Base-by-base conservation (phyloP, 78 protist species). In the Monocercomonoides exilis region DNA sequence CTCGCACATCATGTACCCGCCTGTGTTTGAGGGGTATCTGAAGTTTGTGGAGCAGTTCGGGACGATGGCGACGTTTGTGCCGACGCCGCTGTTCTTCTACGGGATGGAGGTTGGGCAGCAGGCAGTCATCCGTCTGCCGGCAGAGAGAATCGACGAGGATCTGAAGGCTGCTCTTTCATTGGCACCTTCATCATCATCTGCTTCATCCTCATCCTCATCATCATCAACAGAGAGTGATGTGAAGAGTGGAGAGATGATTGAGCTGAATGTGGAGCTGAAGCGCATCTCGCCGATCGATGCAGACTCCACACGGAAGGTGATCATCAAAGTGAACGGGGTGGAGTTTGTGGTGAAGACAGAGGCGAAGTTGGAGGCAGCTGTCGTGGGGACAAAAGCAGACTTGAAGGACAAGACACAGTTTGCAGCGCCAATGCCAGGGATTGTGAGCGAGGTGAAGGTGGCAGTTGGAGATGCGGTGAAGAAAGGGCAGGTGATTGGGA, bases 1-100 rank as follows among this genome's bases (percentile, higher is more conserved):
- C 85, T 4, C 41, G 5, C 2, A 2, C 5, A 41, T 81, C 85
- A 81, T 81, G 85, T 81, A 36, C 85, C 85, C 85, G 34, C 2
- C 1, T 29, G 41, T 81, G 63, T 81, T 38, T 44, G 45, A n/a
- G 5, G 41, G 1, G 5, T 81, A 5, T 32, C 33, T n/a, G 45
- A 41, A 35, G 46, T 5, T 36, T 44, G 2, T 81, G 63, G 2
- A 1, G 38, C 38, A 81, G 85, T 81, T 36, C 85, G 41, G 85
- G 21, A 21, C 11, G 38, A 54, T 54, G 70, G 70, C 70, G 38
- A 54, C 21, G 70, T 54, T 54, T 54, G 70, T 54, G 38, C 70
- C 70, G 21, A 54, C 70, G 11, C 70, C 38, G 38, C 70, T 54
- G 38, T 54, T 54, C 70, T 21, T 29, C 70, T 54, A 29, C 70